A percentile compares a stretch with the other conserved stretches of the same genome.
phyloP scores from a whole-genome alignment of 192 early-diverging fungal species.

The Coemansia sp. region DNA sequence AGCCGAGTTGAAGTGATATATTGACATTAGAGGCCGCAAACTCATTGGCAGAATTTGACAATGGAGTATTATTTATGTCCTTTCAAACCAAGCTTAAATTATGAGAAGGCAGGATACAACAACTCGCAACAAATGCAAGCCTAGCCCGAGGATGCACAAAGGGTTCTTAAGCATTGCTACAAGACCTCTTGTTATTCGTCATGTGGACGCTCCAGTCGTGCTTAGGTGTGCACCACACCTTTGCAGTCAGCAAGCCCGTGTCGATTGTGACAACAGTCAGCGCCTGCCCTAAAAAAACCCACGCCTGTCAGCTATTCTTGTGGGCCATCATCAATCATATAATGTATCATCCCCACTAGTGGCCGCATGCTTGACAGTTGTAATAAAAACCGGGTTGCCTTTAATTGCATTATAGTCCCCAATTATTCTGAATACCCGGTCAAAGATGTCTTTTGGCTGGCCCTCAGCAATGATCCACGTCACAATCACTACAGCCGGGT shows the following conservation, averaged over 20 bases:
- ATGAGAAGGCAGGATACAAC: too few species aligned
- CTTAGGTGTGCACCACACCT: too few species aligned
- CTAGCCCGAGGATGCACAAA: neutral
- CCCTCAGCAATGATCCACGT: neutral
- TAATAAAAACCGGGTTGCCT: neutral
- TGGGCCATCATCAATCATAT: neutral
- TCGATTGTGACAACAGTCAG: neutral
- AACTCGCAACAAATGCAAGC: too few species aligned
- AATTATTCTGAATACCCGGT: neutral
- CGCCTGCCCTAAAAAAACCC: too few species aligned
- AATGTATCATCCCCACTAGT: neutral
- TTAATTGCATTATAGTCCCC: neutral
- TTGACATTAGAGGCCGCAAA: neutral
- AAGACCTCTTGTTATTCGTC: too few species aligned
- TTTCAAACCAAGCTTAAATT: neutral
- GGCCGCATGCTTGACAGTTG: neutral
- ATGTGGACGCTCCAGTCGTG: too few species aligned
- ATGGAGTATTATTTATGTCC: neutral
- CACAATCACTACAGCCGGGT: neutral
- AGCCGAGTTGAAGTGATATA: neutral
- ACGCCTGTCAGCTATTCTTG: neutral
- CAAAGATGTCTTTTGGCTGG: neutral
- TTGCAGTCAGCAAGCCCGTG: neutral
- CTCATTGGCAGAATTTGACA: neutral
- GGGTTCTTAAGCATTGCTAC: neutral